Evolutionary conservation across 371 early-diverging fungal species (phyloP).

Genomic region (Choanephora cucurbitarum): DNA sequence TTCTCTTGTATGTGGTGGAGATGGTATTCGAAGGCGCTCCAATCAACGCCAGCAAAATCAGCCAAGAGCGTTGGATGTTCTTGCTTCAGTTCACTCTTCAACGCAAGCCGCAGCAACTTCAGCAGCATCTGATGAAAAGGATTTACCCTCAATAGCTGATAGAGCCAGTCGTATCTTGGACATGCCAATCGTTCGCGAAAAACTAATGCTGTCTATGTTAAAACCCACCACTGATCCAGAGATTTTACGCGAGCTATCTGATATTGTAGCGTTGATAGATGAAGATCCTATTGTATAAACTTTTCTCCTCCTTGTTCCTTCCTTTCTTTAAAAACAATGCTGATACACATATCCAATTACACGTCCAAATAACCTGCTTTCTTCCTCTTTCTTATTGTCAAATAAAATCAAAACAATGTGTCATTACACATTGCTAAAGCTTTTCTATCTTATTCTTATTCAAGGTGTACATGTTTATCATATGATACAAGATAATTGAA

Average conservation of each 20-base stretch:
- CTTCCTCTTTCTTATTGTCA: no score
- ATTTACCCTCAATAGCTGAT: slow-evolving; percentile 12
- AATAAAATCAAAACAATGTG: no score
- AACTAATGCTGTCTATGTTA: slow-evolving; percentile 45
- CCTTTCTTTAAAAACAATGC: slow-evolving; percentile 9
- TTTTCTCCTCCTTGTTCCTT: background rate
- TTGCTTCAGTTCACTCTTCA: slow-evolving; percentile 1
- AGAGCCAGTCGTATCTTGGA: slow-evolving; percentile 41
- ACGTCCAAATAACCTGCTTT: no score
- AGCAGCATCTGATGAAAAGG: no score
- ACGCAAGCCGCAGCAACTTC: background rate
- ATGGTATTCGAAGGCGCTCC: slow-evolving; percentile 33
- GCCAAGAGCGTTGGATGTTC: slow-evolving; percentile 6
- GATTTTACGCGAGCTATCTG: slow-evolving; percentile 42
- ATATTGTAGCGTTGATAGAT: slow-evolving; percentile 46
- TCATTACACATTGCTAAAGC: no score
- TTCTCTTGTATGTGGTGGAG: slow-evolving; percentile 39
- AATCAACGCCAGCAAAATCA: slow-evolving; percentile 9
- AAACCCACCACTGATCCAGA: slow-evolving; percentile 47
- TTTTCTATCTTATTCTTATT: no score
- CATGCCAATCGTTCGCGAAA: slow-evolving; percentile 40
- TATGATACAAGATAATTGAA: no score
- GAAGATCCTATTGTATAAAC: slow-evolving; percentile 28
- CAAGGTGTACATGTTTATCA: no score
- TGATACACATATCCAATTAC: background rate